Evolutionary conservation across 2,329 filamentous ascomycete genomes (phyloP), one percentile per base, ranked within the genome.

Genomic region (Orbilia ellipsospora): DNA sequence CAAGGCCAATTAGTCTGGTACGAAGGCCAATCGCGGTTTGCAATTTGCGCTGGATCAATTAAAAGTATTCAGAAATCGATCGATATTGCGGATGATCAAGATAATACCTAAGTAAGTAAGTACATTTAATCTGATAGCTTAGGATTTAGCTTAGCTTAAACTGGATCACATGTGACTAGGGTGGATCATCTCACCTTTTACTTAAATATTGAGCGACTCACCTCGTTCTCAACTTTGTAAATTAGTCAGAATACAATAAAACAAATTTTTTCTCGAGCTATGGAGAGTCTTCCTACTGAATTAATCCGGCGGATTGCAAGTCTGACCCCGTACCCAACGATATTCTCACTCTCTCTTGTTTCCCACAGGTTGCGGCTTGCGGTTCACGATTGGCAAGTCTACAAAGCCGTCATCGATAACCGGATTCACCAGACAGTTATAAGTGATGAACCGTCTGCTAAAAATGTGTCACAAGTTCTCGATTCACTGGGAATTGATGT

Each of bases 311-410:
- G 64, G 13, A 64, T 75, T 23, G 72, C 72, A 45, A 36, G 31
- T 1, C 60, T 65, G 28, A 75, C 45, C 10, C 48, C 72, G 15
- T 69, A 57, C 60, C 64, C 72, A 15, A 69, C 72, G 15, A 26
- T 64, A 13, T 54, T 55, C n/a, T 31, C 72, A 18, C 72, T 75
- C 10, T 7, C 64, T 4, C 48, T 51, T 26, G 56, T 59, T 16
- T 75, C 72, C 36, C 64, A 54, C 26, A 68, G 54, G 31, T 15
- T 75, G 44, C 72, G 72, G 26, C 44, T 44, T 26, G 72, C 64
- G 0, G 59, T 75, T 7, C 59, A 69, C 54, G 72, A 75, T 54
- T 75, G 72, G 72, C 57, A 52, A 16, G 72, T 75, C 52, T 69
- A 68, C 44, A 59, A 56, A 18, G 40, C 59, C 20, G 45, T 75